These are phyloP conservation scores for Kalanchoe fedtschenkoi DNA, from an alignment of 164 flowering plant genomes.

Conservation along the genomic window DNA sequence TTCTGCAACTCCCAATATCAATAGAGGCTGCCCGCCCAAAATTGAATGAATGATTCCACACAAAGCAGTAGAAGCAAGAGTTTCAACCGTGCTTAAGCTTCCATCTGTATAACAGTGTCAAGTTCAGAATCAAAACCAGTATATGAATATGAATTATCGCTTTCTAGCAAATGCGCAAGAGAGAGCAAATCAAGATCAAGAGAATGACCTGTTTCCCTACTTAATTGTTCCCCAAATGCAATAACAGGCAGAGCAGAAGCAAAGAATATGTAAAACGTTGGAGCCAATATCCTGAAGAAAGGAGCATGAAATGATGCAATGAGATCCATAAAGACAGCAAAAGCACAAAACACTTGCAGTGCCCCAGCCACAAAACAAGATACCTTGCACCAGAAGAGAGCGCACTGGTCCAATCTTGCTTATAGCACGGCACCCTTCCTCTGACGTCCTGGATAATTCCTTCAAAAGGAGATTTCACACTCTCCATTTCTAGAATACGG, in stretches of 20 bases:
- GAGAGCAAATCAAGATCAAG: background rate
- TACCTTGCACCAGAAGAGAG: slow-evolving; percentile 11
- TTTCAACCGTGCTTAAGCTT: slow-evolving; percentile 21
- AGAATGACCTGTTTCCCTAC: slow-evolving; percentile 37
- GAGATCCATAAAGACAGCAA: background rate
- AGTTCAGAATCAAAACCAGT: background rate
- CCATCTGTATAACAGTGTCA: slow-evolving; percentile 5
- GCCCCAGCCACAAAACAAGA: background rate
- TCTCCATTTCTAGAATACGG: slow-evolving; percentile 6
- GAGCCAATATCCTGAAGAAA: slow-evolving; percentile 42
- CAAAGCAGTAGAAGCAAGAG: slow-evolving; percentile 32
- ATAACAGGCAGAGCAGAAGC: slow-evolving; percentile 59
- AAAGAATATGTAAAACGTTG: slow-evolving; percentile 45
- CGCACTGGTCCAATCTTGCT: slow-evolving; percentile 11
- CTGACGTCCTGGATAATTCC: slow-evolving; percentile 9
- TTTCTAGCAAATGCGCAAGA: background rate
- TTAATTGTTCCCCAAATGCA: slow-evolving; percentile 56
- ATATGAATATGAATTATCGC: background rate
- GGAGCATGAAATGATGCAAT: background rate
- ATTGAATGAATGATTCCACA: slow-evolving; percentile 36
- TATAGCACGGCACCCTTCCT: slow-evolving; percentile 10
- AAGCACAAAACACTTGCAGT: background rate
- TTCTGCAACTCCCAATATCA: slow-evolving; percentile 39
- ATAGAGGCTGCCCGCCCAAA: slow-evolving; percentile 31
- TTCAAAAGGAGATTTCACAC: slow-evolving; percentile 2